Evolutionary conservation across 177 flowering plant genomes (phyloP).

Genomic region (Vitis hybrid): DNA sequence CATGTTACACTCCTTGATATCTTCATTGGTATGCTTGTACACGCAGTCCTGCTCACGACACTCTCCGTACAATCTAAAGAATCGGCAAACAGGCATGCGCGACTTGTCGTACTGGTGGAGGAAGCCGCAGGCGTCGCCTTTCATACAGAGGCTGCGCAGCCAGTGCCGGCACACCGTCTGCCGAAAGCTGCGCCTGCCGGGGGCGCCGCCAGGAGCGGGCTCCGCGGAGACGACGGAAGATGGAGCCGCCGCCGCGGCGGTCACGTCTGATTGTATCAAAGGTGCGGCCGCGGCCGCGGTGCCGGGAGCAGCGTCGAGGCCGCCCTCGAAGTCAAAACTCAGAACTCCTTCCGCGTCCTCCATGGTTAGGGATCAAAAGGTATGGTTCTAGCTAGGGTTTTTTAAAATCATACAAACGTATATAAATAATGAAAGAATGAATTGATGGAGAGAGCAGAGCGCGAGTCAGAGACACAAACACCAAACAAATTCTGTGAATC

Average conservation of each 20-base stretch:
- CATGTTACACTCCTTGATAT: constrained; percentile 98
- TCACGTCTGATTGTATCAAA: constrained; percentile 31
- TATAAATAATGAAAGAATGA: too few relatives aligned
- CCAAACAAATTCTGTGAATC: too few relatives aligned
- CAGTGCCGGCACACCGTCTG: constrained; percentile 99
- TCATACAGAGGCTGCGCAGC: constrained; percentile 97
- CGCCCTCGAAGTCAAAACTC: constrained; percentile 98
- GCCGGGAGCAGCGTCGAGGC: constrained; percentile 65
- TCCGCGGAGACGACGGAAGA: constrained; percentile 19
- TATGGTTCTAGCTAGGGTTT: too few relatives aligned
- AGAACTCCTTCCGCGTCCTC: constrained; percentile 90
- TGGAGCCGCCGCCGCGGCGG: constrained; percentile 11
- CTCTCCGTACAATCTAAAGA: constrained; percentile 87
- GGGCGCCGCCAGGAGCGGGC: constrained; percentile 4
- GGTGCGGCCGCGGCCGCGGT: constrained; percentile 54
- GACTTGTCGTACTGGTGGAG: constrained; percentile 96
- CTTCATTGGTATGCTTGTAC: constrained; percentile 97
- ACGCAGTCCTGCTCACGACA: constrained; percentile 98
- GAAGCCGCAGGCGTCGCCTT: constrained; percentile 98
- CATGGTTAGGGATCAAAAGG: constrained; percentile 33
- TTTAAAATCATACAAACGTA: too few relatives aligned
- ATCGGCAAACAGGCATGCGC: constrained; percentile 95
- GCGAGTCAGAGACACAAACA: too few relatives aligned
- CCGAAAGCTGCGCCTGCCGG: constrained; percentile 70
- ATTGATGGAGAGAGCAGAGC: too few relatives aligned